phyloP scores from a whole-genome alignment of 305 asterid species.

The Andrographis paniculata region DNA sequence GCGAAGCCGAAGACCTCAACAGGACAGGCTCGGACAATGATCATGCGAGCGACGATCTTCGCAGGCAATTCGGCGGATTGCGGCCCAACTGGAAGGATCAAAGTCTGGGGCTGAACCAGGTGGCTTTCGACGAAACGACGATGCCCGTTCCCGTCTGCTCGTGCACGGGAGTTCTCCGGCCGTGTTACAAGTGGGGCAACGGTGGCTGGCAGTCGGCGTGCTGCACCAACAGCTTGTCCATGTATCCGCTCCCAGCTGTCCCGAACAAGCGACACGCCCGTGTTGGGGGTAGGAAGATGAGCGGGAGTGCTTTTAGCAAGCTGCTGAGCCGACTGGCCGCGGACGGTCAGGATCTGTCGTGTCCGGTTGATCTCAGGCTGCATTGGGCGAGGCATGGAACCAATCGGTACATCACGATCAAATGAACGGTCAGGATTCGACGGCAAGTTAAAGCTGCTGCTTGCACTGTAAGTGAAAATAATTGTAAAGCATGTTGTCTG shows the following conservation, averaged over 20 bases:
- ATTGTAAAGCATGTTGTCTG: not conserved
- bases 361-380: slow-evolving; percentile 77
- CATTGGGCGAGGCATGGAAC: slow-evolving; percentile 99
- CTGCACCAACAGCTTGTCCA: slow-evolving; percentile 74
- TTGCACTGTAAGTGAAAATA: not conserved
- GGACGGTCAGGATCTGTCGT: slow-evolving; percentile 73
- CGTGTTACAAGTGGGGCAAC: slow-evolving; percentile 96
- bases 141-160: slow-evolving; percentile 97
- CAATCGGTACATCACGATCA: slow-evolving; percentile 92
- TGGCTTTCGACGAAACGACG: slow-evolving; percentile 73
- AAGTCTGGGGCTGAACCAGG: slow-evolving; percentile 85
- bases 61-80: slow-evolving; percentile 23
- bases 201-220: slow-evolving; percentile 99
- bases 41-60: slow-evolving; percentile 15
- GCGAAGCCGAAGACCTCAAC: slow-evolving; percentile 49
- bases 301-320: slow-evolving; percentile 89
- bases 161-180: slow-evolving; percentile 75
- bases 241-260: slow-evolving; percentile 89
- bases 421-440: slow-evolving; percentile 22
- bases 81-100: slow-evolving; percentile 87
- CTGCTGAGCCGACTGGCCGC: slow-evolving; percentile 82
- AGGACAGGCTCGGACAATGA: slow-evolving; percentile 28
- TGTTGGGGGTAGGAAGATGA: slow-evolving; percentile 93
- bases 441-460: not conserved
- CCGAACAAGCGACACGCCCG: slow-evolving; percentile 90